Evolutionary conservation across 2,329 filamentous ascomycete species (phyloP), one percentile per base, ranked within the genome.

Genomic region (Botrytis hyacinthi): DNA sequence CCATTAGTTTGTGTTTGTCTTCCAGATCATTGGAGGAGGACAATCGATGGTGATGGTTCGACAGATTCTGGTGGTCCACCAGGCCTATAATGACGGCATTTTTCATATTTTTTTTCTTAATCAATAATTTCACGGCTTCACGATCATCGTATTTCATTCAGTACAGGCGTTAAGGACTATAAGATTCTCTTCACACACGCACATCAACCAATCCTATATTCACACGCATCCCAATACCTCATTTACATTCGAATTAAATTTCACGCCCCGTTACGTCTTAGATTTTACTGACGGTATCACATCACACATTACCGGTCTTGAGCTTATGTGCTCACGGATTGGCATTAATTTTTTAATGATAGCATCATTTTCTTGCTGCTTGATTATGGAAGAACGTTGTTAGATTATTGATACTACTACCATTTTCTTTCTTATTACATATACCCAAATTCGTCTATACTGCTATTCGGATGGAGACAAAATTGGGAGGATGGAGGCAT

Each of bases 21-120:
- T 46, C 96, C 95, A 40, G 93, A 97, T 80, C 95, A 98, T 82
- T 99, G 95, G 95, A 90, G 91, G 80, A 97, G 96, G 84, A 98
- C 95, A 2, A 97, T 98, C 78, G 95, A 98, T 76, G 94, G 94
- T 74, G 95, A 98, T 79, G 87, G 88, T 46, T 92, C 90, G 42
- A 91, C 90, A 6, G 90, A 92, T 79, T 87, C 87, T 16, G 87
- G 86, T 72, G 86, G 81, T 74, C 82, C 78, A 61, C 78, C 77
- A 40, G 76, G 73, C 40, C 71, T 71, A 72, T 78, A 70, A 76
- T 69, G 46, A 44, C n/a, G 37, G 26, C 44, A 61, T 10, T 57
- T 60, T 59, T 66, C 37, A 35, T 46, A 59, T 16, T 40, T 40
- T 72, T 22, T 65, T 51, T 26, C 20, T 57, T 67, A 51, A 57